Evolutionary conservation across 164 flowering plant genomes (phyloP), one percentile per base, ranked within the genome.

Genomic region (Vitis cinerea): DNA sequence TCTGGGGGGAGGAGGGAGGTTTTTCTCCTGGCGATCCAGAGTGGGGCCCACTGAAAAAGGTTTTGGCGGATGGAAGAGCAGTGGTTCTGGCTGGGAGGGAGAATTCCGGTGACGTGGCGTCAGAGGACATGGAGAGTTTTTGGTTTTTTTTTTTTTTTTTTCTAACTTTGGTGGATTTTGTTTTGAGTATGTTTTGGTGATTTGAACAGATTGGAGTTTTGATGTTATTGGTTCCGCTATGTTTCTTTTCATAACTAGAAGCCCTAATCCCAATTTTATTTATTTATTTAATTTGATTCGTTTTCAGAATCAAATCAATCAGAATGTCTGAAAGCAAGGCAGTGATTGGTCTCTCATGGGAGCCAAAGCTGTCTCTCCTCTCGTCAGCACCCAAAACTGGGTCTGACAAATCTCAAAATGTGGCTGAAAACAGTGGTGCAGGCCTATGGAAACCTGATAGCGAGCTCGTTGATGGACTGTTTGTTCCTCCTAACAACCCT

Each of bases 391-490:
- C 74, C 13, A 71, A 58, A 58, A 11, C 29, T 50, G 72, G n/a
- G 17, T 77, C 75, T 8, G 60, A 27, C 9, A 60, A 69, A 31
- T 11, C 69, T 13, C 19, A 62, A 23, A 61, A 17, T 13, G 49
- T 51, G 37, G 57, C 75, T 8, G 73, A 72, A 72, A 72, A 52
- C 17, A 64, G 69, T 49, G 3, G 61, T 3, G 44, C 44, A 0
- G 0, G 44, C 0, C 69, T 87, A 47, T 86, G 81, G 80, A 87
- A 76, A 70, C 83, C 87, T 31, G 77, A 71, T 14, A 56, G 73
- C 1, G 82, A 88, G 74, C 94, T 94, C 58, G 79, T 92, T 27
- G 96, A 94, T 75, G 97, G 95, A 19, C 80, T 94, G 0, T 94
- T 79, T 71, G 84, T 94, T 59, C 94, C 94, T 3, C 93, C 97